phyloP scores from a whole-genome alignment of 1,139 yeast genomes.

The Pichia sp. region DNA sequence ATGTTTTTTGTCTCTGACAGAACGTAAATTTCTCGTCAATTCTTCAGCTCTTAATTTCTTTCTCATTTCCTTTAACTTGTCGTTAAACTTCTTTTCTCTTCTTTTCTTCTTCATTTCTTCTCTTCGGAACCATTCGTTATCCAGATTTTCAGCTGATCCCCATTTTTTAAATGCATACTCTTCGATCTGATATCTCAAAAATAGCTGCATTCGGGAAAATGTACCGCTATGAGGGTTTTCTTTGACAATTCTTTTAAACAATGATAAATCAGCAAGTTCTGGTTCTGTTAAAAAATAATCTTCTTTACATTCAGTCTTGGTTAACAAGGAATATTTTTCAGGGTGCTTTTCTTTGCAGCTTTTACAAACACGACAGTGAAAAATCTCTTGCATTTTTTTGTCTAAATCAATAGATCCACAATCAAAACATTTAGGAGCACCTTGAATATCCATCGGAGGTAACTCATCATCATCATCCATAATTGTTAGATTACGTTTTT shows the following conservation, averaged over 20 bases:
- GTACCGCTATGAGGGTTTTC: slow-evolving; percentile 92
- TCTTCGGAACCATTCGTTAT: slow-evolving; percentile 85
- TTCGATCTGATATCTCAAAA: slow-evolving; percentile 83
- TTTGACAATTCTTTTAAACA: slow-evolving; percentile 75
- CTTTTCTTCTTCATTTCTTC: slow-evolving; percentile 67
- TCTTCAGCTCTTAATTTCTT: slow-evolving; percentile 90
- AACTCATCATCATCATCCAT: slow-evolving; percentile 32
- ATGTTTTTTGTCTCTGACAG: slow-evolving; percentile 43
- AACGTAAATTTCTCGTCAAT: slow-evolving; percentile 61
- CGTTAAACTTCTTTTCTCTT: slow-evolving; percentile 72
- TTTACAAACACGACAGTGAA: slow-evolving; percentile 71
- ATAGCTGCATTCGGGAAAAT: slow-evolving; percentile 88
- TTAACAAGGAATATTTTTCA: slow-evolving; percentile 82
- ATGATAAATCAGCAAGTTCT: slow-evolving; percentile 63
- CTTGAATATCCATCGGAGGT: slow-evolving; percentile 64
- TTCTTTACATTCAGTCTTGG: slow-evolving; percentile 92
- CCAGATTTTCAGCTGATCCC: slow-evolving; percentile 87
- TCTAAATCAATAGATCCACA: slow-evolving; percentile 79
- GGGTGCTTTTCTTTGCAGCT: slow-evolving; percentile 67
- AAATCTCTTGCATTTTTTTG: slow-evolving; percentile 59
- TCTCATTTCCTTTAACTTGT: slow-evolving; percentile 77
- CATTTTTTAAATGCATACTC: slow-evolving; percentile 89
- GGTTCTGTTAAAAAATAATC: slow-evolving; percentile 93
- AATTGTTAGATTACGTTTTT: slow-evolving; percentile 26
- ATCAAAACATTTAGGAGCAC: slow-evolving; percentile 76